Conservation (phyloP, 225 moss, liverwort and hornwort genomes). For the Asterella californica region DNA sequence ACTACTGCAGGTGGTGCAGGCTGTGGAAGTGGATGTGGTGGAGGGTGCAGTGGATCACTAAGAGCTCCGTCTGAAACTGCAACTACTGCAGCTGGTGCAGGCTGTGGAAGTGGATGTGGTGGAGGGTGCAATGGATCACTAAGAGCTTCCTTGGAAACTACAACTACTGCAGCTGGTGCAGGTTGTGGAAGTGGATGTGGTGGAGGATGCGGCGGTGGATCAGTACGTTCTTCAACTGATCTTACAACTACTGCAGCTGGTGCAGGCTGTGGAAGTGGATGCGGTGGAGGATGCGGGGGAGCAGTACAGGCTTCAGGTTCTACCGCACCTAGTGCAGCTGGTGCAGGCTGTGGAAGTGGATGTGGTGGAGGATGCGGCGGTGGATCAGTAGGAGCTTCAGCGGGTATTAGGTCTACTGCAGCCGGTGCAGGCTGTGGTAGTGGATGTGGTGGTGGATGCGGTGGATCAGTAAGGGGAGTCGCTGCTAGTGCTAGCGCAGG, state of each 20-base stretch:
- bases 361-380: neutral
- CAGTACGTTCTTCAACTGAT: neutral
- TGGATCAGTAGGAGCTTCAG: neutral
- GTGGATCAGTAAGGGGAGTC: neutral
- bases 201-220: neutral
- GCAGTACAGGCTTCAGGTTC: neutral
- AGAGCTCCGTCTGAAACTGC: neutral
- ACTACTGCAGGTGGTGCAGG: neutral
- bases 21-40: slow-evolving; percentile 7
- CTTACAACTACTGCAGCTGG: neutral
- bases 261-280: neutral
- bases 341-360: slow-evolving; percentile 5
- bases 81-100: neutral
- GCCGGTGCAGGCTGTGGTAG: neutral
- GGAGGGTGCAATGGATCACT: neutral
- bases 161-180: neutral
- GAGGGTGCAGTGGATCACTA: neutral
- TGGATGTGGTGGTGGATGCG: neutral
- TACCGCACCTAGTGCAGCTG: neutral
- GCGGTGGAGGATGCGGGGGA: neutral
- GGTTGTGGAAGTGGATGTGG: neutral
- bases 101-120: neutral
- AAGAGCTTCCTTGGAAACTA: too few species aligned
- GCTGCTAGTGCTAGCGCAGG: neutral
- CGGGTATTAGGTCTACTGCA: neutral